A percentile compares a stretch with the other conserved stretches of the same genome.
phyloP scores from a whole-genome alignment of 805 yeast species.

The Sugiyamaella smithiae region DNA sequence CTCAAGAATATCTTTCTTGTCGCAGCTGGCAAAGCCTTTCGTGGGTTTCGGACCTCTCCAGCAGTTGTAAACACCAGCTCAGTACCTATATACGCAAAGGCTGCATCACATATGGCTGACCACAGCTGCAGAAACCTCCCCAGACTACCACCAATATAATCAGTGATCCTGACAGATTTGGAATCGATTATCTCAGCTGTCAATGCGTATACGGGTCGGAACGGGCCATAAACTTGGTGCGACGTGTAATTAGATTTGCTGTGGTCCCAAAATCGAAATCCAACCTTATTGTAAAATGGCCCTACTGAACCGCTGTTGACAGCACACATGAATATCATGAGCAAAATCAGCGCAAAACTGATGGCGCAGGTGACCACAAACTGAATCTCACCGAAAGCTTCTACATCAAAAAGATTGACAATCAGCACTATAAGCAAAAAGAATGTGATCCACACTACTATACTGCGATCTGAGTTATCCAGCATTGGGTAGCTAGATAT shows the following conservation, averaged over 20 bases:
- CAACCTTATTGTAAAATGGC: conserved; percentile 46
- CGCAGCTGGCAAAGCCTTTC: conserved; percentile 73
- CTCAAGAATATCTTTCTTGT: conserved; percentile 73
- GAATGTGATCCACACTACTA: conserved; percentile 68
- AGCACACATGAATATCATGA: conserved; percentile 60
- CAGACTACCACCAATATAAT: conserved; percentile 48
- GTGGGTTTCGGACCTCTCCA: conserved; percentile 80
- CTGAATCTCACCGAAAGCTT: conserved; percentile 73
- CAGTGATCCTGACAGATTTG: conserved; percentile 6
- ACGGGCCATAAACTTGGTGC: conserved; percentile 60
- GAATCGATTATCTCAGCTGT: background rate
- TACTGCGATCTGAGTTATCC: conserved; percentile 43
- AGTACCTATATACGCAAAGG: conserved; percentile 78
- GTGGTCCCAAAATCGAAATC: conserved; percentile 68
- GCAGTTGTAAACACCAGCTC: conserved; percentile 82
- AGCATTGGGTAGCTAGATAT: conserved; percentile 61
- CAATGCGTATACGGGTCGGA: conserved; percentile 48
- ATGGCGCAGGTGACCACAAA: conserved; percentile 60
- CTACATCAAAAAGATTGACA: conserved; percentile 64
- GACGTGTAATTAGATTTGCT: conserved; percentile 47
- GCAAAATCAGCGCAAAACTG: conserved; percentile 46
- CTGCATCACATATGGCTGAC: conserved; percentile 60
- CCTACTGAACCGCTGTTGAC: conserved; percentile 58
- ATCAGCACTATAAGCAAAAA: conserved; percentile 46
- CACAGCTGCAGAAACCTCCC: conserved; percentile 39